Evolutionary conservation across 2,329 filamentous ascomycete genomes (phyloP), one percentile per base, ranked within the genome.

Genomic region (Alternaria viburni): DNA sequence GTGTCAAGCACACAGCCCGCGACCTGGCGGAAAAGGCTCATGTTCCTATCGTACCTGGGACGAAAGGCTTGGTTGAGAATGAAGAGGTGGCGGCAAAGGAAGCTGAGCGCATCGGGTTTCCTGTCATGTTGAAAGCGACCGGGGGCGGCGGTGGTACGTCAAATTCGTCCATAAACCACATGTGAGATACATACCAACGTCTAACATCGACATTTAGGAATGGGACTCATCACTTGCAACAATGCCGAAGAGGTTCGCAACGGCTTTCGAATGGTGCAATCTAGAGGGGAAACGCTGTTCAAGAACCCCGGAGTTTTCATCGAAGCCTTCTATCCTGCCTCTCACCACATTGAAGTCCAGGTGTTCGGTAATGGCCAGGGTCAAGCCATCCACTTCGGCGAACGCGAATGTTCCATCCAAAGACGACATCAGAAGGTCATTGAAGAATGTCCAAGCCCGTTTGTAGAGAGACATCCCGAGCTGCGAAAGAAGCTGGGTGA

Each of bases 341-440:
- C 54, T 19, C 59, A 84, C 60, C 93, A 97, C 75, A 92, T 97
- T 61, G 93, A 97, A 80, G 92, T 97, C 6, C 93, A 97, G 77
- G 88, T 97, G 15, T 96, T 97, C 79, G 93, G 93, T 46, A 93
- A 97, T 75, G 89, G 89, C 55, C 85, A 89, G 70, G 93, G 93
- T 1, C 88, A 91, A 75, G 93, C 90, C 15, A 90, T 97, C 10
- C 89, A 91, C n/a, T 87, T 97, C 28, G 93, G 93, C 19, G 93
- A 97, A 81, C 86, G 93, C 59, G 93, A 97, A 77, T 97, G 93
- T 80, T 95, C 91, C 55, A 86, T 97, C 12, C 93, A 97, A 81
- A 84, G 93, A 67, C 84, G 93, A 44, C 93, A 97, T 76, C 93
- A 97, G 77, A 97, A 97, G 82, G 91, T 97, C 45, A 86, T 97